Evolutionary conservation across 768 basidiomycete genomes (phyloP).

Genomic region (Lenzites betulinus): DNA sequence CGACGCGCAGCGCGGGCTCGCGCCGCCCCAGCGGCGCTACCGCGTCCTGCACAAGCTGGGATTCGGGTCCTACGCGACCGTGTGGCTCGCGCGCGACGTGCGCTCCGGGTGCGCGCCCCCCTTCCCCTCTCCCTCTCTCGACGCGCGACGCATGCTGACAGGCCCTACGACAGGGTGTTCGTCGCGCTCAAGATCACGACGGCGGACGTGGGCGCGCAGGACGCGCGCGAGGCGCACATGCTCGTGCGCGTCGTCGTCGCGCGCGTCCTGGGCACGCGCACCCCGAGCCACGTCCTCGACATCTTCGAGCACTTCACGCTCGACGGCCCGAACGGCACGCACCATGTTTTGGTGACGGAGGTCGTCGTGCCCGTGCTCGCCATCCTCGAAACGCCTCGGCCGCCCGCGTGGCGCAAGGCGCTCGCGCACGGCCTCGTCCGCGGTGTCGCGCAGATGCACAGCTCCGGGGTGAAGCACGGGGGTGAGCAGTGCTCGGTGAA

Average conservation of each 20-base stretch:
- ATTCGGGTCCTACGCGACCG: slow-evolving; percentile 42
- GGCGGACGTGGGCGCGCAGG: not conserved
- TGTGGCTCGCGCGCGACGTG: slow-evolving; percentile 41
- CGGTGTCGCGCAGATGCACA: slow-evolving; percentile 32
- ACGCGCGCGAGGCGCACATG: slow-evolving; percentile 19
- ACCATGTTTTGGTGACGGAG: slow-evolving; percentile 49
- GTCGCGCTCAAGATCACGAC: slow-evolving; percentile 37
- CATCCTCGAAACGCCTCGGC: slow-evolving; percentile 37
- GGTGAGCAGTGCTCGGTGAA: slow-evolving; percentile 34
- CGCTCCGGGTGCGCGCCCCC: not conserved
- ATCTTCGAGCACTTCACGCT: slow-evolving; percentile 48
- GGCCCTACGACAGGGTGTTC: not conserved
- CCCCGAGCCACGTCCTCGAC: slow-evolving; percentile 25
- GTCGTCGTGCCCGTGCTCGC: slow-evolving; percentile 45
- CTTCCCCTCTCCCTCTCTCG: too few relatives aligned
- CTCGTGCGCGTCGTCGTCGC: slow-evolving; percentile 11
- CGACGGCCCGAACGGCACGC: slow-evolving; percentile 51
- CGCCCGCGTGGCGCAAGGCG: slow-evolving; percentile 24
- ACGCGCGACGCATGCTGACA: too few relatives aligned
- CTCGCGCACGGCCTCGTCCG: not conserved
- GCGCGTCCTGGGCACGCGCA: slow-evolving; percentile 10
- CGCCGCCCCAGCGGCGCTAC: slow-evolving; percentile 41
- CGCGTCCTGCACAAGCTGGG: slow-evolving; percentile 51
- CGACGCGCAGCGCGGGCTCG: slow-evolving; percentile 17
- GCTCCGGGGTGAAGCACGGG: slow-evolving; percentile 38